These are phyloP conservation scores for Hysterangium stoloniferum DNA, from an alignment of 768 basidiomycete genomes.

Conservation along the genomic window DNA sequence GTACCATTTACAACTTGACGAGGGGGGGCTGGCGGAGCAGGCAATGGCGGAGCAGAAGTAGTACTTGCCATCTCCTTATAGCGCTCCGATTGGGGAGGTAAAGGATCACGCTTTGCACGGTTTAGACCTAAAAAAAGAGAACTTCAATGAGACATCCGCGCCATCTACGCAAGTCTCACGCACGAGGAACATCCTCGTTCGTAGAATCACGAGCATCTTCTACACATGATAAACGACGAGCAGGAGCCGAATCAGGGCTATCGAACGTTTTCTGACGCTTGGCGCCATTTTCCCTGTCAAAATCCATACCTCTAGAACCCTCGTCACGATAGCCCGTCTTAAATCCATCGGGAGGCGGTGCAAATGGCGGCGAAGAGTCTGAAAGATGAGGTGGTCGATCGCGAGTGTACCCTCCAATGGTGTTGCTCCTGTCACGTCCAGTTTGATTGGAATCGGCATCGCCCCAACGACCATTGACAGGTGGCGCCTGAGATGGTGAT, in stretches of 20 bases:
- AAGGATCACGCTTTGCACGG: constrained; percentile 33
- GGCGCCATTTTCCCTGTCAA: background rate
- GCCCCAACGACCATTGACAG: background rate
- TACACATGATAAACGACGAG: constrained; percentile 11
- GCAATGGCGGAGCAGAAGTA: constrained; percentile 10
- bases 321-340: background rate
- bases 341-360: constrained; percentile 1
- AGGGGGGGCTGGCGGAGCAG: background rate
- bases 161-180: background rate
- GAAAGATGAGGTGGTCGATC: constrained; percentile 14
- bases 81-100: constrained; percentile 37
- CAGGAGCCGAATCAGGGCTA: constrained; percentile 18
- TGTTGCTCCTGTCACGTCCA: constrained; percentile 2
- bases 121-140: constrained; percentile 27
- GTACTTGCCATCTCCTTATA: constrained; percentile 26
- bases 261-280: constrained; percentile 6
- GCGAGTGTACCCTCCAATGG: constrained; percentile 16
- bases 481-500: constrained; percentile 4
- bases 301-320: background rate
- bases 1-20: background rate
- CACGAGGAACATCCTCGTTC: background rate
- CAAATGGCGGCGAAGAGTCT: background rate
- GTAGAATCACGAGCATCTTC: constrained; percentile 4
- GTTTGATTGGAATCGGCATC: constrained; percentile 18
- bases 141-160: background rate